phyloP scores from a whole-genome alignment of 2,329 filamentous ascomycete genomes.

The Fusarium odoratissimum region DNA sequence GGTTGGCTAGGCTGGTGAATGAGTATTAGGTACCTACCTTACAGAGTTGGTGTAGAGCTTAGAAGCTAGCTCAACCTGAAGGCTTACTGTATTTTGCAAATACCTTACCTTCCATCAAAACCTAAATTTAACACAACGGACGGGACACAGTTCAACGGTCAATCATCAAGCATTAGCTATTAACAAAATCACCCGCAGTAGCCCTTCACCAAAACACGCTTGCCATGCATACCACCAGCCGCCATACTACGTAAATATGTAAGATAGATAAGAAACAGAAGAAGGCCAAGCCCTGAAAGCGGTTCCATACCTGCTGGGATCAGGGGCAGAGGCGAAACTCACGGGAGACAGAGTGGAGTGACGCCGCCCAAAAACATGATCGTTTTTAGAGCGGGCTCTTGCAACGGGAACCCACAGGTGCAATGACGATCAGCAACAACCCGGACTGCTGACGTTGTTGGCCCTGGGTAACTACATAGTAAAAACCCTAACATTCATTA shows the following conservation, averaged over 20 bases:
- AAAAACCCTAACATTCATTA: not conserved
- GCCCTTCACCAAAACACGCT: constrained; percentile 1
- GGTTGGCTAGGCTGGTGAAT: not conserved
- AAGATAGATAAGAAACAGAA: constrained; percentile 28
- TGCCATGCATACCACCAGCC: constrained; percentile 4
- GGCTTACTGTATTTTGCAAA: constrained; percentile 7
- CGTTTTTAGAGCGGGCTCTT: constrained; percentile 28
- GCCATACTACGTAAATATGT: constrained; percentile 1
- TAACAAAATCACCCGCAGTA: constrained; percentile 1
- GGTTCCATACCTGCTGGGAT: constrained; percentile 18
- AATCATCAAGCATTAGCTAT: not conserved
- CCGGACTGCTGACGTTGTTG: constrained; percentile 18
- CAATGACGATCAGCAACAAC: constrained; percentile 27
- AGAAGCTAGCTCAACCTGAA: not conserved
- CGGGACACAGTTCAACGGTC: not conserved
- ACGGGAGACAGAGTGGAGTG: constrained; percentile 18
- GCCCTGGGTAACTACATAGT: not conserved
- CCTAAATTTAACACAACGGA: not conserved
- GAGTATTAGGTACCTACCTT: not conserved
- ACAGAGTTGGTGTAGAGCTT: constrained; percentile 20
- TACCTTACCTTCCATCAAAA: not conserved
- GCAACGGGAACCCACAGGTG: constrained; percentile 35
- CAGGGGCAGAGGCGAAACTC: constrained; percentile 37
- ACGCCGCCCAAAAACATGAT: constrained; percentile 16
- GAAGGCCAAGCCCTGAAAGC: constrained; percentile 18